Base-by-base conservation (phyloP, 2,329 filamentous ascomycete species). In the Ascomycota sp. region DNA sequence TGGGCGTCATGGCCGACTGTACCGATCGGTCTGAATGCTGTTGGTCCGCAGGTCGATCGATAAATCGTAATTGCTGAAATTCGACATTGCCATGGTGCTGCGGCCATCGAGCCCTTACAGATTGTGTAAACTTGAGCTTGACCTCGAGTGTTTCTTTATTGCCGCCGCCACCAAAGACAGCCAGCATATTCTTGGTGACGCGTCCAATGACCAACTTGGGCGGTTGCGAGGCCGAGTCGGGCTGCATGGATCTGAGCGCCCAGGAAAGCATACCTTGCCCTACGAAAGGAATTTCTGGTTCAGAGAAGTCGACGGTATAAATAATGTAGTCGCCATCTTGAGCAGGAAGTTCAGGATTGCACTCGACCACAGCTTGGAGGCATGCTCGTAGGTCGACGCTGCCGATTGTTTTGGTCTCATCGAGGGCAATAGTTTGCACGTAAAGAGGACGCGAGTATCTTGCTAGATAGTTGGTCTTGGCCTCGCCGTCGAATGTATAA, bases 221-320 rank as follows among this genome's bases (percentile, higher is more conserved):
- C 40, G 74, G 64, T 32, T 70, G 62, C 29, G 61, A 19, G 61
- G 57, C 12, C 58, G 40, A 36, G 19, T 52, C 43, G 22, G 40
- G 38, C 19, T 42, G 41, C 38, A 55, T 44, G 3, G 52, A 47
- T 45, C 46, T 69, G 27, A 95, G 61, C 15, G 75, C 71, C 67
- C 78, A 77, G 23, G 89, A 95, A 13, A 98, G 62, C 73, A 95
- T 81, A 31, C 91, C 89, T 52, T 98, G 86, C 15, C 89, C 89
- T 17, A 94, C 86, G 32, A 95, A 64, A 31, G 91, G 89, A 12
- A 75, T 81, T 46, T 94, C 85, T 38, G 80, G 79, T 54, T 98
- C 89, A 9, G 89, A 94, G 51, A 86, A 95, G 52, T 98, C 89
- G 57, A 82, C 81, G 20, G 86, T 83, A 53, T 98, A 98, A 33